Percentiles rank a stretch among this genome's conserved stretches.
Conservation (phyloP, 2,329 filamentous ascomycete genomes). For the Hymenoscyphus fraxineus region DNA sequence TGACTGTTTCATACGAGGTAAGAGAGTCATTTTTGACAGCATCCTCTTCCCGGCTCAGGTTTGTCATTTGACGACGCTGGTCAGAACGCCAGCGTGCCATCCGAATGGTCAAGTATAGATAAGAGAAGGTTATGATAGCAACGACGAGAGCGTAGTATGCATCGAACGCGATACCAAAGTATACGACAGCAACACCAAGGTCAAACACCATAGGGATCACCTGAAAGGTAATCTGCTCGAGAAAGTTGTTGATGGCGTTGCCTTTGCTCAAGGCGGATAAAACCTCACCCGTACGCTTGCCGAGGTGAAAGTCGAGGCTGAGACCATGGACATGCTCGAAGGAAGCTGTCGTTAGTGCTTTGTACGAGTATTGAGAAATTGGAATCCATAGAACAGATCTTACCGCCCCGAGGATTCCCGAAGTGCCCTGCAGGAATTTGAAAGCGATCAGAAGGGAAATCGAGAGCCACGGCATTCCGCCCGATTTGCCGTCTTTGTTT, state of each 20-base stretch:
- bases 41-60: constrained; percentile 90
- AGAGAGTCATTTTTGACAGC: constrained; percentile 98
- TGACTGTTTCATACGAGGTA: constrained; percentile 95
- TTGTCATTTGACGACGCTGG: constrained; percentile 89
- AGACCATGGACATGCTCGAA: constrained; percentile 97
- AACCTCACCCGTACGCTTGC: constrained; percentile 94
- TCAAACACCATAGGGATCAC: constrained; percentile 94
- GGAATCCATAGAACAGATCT: constrained; percentile 91
- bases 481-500: constrained; percentile 44
- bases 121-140: constrained; percentile 87
- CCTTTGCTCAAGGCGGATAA: constrained; percentile 94
- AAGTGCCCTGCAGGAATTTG: constrained; percentile 80
- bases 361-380: constrained; percentile 94
- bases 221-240: constrained; percentile 94
- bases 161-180: constrained; percentile 76
- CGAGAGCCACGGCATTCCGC: constrained; percentile 61
- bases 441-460: constrained; percentile 75
- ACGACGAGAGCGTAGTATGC: constrained; percentile 88
- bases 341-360: constrained; percentile 86
- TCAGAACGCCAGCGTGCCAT: constrained; percentile 93
- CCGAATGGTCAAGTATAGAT: constrained; percentile 92
- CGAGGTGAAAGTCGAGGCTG: constrained; percentile 92
- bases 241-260: constrained; percentile 90
- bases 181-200: constrained; percentile 77
- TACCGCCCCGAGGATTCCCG: constrained; percentile 78